Conservation (phyloP, 768 basidiomycete genomes). For the Naganishia randhawae region DNA sequence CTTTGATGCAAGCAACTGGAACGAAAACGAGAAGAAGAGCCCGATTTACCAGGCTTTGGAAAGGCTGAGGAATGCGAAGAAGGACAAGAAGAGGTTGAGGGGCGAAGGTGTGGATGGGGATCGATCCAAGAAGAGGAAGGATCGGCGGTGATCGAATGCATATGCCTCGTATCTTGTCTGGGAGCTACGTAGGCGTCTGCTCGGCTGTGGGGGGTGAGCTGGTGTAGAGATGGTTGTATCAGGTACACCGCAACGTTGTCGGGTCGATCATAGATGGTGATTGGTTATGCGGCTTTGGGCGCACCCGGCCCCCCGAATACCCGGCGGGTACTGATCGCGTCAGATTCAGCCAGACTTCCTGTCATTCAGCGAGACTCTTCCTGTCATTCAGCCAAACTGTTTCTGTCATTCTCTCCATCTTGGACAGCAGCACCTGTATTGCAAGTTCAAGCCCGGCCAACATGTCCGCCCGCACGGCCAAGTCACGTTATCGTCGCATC, state of each 20-base stretch:
- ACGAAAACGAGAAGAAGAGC: conserved; percentile 16
- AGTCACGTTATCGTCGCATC: conserved; percentile 13
- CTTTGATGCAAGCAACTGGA: conserved; percentile 59
- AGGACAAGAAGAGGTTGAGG: conserved; percentile 22
- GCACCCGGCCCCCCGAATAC: conserved; percentile 13
- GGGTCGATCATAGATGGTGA: no score
- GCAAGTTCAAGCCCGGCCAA: no score
- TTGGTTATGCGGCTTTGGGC: neutral
- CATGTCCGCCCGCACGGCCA: neutral
- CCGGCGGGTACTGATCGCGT: conserved; percentile 6
- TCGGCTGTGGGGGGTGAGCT: neutral
- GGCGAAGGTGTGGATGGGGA: conserved; percentile 14
- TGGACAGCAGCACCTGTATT: no score
- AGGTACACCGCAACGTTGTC: neutral
- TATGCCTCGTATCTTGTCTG: neutral
- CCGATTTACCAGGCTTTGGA: conserved; percentile 26
- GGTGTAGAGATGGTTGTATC: neutral
- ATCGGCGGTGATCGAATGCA: neutral
- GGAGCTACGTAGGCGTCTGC: neutral
- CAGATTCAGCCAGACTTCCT: neutral
- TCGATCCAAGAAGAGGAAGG: conserved; percentile 22
- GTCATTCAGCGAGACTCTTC: no score
- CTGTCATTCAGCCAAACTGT: no score
- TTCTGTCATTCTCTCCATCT: no score
- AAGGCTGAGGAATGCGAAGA: conserved; percentile 11